Evolutionary conservation across 208 protist species (phyloP), one percentile per base, ranked within the genome.

Genomic region (Leishmania braziliensis): DNA sequence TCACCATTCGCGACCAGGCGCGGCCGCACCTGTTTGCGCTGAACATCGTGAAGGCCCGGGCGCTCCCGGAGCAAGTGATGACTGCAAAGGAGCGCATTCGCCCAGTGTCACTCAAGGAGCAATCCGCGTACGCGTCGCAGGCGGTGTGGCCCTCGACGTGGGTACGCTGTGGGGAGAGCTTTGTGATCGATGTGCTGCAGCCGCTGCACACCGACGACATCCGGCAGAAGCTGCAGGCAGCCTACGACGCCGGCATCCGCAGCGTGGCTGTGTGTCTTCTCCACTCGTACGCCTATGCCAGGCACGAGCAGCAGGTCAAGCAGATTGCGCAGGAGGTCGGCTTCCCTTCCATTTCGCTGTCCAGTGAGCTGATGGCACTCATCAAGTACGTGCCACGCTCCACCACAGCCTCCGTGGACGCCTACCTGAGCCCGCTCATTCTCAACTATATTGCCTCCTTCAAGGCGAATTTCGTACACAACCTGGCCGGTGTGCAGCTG

Each of bases 381-480:
- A 91, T 98, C 63, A 98, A 97, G 78, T 92, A 96, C 66, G 95
- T 99, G 23, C 91, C 95, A 1, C 91, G 97, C 68, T 98, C 98
- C 23, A 93, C 95, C 75, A 99, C 98, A 16, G 89, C 98, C 43
- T 98, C 90, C 48, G 98, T 98, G 8, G 98, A 99, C 88, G 98
- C 98, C 29, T 99, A 99, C 89, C 92, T 99, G 5, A 99, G 96
- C 48, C 98, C 98, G 23, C 83, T 94, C 29, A 98, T 99, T 65
- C 74, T 88, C 14, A 79, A 89, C 65, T 99, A 98, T 85, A 85
- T 98, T 26, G 71, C 84, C 58, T 82, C 77, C 36, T 98, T 98
- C 83, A 84, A 83, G 80, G 53, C 70, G 36, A 90, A 92, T 77
- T 95, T 95, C 83, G 71, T 62, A 14, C 46, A 91, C 50, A 58